These are phyloP conservation scores for Pascua guehoae DNA, from an alignment of 1,284 basidiomycete species.

Conservation along the genomic window DNA sequence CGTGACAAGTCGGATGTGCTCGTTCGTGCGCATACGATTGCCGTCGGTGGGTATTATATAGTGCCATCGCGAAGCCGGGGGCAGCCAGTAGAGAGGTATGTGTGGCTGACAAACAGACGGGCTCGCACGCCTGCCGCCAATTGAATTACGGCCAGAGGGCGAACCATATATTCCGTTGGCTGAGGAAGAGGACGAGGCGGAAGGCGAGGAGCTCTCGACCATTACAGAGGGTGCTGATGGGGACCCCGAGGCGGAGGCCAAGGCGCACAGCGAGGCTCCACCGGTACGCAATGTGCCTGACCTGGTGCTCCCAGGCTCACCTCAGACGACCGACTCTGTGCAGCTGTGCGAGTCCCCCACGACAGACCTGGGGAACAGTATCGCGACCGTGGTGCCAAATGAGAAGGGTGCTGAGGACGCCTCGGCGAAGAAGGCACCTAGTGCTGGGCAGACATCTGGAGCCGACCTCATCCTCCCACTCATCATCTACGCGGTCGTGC, in stretches of 20 bases:
- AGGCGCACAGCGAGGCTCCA: background rate
- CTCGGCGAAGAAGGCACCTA: constrained; percentile 15
- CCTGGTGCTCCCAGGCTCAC: background rate
- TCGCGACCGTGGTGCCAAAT: too few relatives aligned
- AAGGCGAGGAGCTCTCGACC: background rate
- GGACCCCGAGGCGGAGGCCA: background rate
- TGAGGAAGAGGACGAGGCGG: background rate
- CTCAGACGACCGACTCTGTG: too few relatives aligned
- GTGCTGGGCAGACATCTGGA: constrained; percentile 34
- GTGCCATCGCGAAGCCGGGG: too few relatives aligned
- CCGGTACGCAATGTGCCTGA: background rate
- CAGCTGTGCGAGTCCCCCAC: too few relatives aligned
- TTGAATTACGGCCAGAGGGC: constrained; percentile 47
- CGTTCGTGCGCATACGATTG: constrained; percentile 74
- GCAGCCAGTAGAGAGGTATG: background rate
- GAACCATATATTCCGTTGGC: constrained; percentile 36
- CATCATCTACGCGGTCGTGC: constrained; percentile 86
- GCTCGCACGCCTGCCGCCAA: constrained; percentile 38
- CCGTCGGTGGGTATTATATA: constrained; percentile 53
- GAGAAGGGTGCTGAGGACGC: background rate
- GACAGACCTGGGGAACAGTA: too few relatives aligned
- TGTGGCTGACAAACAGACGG: constrained; percentile 28
- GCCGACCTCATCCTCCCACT: constrained; percentile 61
- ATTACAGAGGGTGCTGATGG: constrained; percentile 6
- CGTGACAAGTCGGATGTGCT: constrained; percentile 73